Base-by-base conservation (phyloP, 352 stramenopile species). In the Globisporangium viniferum region DNA sequence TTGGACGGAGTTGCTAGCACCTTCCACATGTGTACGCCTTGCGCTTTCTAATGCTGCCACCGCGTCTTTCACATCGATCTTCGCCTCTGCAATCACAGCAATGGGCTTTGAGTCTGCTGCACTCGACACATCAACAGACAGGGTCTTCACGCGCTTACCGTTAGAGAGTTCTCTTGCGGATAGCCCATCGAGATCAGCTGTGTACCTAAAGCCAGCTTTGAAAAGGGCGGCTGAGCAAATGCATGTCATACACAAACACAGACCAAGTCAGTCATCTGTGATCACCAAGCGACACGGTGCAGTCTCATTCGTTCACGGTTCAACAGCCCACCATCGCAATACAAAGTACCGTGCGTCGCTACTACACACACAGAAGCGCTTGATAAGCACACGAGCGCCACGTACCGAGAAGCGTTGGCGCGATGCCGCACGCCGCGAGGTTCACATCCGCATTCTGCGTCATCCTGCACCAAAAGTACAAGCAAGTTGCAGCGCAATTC, bases 131-230 rank as follows among this genome's bases (percentile, higher is more conserved):
- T 15, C 3, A 57, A 0, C n/a, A 64, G 15, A 41, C 7, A 41
- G 12, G 14, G 27, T 29, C 14, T 6, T 27, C 22, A 46, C n/a
- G 35, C 7, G 3, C 36, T 44, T 58, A 91, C 85, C 85, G 27
- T 78, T 86, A 2, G 80, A 74, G 35, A 93, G 73, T 64, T 90
- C 78, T n/a, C 85, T 70, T 8, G 79, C 77, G 8, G 77, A 81
- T 18, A 91, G 35, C 6, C 76, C 77, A 2, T 62, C n/a, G 0
- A 93, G 51, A 44, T 93, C 85, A 10, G 73, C 69, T 58, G 76
- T 75, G 62, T 86, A 87, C 20, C 84, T 79, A 48, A 93, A 90
- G 2, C 85, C 85, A 5, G 81, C 78, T 20, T 84, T 77, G 31
- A 90, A 77, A 36, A 93, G 79, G 59, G 77, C 73, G 24, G 70